These are phyloP conservation scores for Phytophthora niederhauseri DNA, from an alignment of 352 stramenopile species.

Conservation along the genomic window DNA sequence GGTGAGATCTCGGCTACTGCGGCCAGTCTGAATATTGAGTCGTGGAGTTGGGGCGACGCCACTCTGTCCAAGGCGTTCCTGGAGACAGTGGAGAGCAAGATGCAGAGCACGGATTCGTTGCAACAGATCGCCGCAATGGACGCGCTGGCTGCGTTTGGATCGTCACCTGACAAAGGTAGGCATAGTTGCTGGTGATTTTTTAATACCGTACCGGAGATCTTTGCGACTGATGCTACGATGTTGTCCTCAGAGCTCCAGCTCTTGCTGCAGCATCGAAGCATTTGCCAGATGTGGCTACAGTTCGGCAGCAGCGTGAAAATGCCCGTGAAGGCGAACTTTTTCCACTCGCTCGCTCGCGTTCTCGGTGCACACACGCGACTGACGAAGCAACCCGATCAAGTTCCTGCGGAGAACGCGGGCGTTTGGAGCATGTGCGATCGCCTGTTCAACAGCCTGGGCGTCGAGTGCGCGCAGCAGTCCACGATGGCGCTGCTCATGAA, in stretches of 20 bases:
- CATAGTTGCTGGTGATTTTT: background rate
- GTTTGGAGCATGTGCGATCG: constrained; percentile 72
- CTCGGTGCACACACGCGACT: constrained; percentile 58
- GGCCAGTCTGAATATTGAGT: constrained; percentile 65
- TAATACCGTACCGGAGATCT: no score
- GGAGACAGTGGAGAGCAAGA: constrained; percentile 70
- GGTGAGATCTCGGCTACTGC: constrained; percentile 78
- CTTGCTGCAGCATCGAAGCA: constrained; percentile 68
- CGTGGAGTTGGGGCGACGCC: constrained; percentile 80
- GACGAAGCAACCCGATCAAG: constrained; percentile 28
- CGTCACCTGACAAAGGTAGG: constrained; percentile 80
- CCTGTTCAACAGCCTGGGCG: constrained; percentile 69
- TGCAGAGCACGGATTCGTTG: constrained; percentile 63
- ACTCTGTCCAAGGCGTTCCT: constrained; percentile 81
- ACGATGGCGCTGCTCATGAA: constrained; percentile 79
- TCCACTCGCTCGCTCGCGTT: constrained; percentile 69
- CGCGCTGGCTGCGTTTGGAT: constrained; percentile 77
- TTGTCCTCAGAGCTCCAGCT: constrained; percentile 63
- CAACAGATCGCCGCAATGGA: constrained; percentile 89
- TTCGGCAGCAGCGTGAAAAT: constrained; percentile 67
- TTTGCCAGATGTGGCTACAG: constrained; percentile 68
- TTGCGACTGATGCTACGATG: background rate
- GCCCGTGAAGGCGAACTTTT: constrained; percentile 77
- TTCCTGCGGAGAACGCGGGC: constrained; percentile 60
- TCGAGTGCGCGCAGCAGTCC: constrained; percentile 52